A percentile compares a stretch with the other conserved stretches of the same genome.
phyloP scores from a whole-genome alignment of 2,329 filamentous ascomycete species.

The Davidsoniella australis region DNA sequence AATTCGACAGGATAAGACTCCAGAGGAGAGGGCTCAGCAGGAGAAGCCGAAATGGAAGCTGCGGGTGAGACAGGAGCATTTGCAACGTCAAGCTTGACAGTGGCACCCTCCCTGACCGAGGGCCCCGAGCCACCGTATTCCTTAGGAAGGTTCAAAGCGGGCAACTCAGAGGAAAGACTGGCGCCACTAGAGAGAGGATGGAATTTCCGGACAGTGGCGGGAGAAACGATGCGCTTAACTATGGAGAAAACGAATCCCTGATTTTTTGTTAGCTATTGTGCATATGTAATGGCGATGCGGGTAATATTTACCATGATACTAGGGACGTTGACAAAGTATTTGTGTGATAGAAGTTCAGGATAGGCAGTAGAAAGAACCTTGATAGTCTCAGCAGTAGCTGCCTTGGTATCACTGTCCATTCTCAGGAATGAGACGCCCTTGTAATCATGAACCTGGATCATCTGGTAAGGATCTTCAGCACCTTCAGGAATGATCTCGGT shows the following conservation, averaged over 20 bases:
- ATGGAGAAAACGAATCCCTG: constrained; percentile 58
- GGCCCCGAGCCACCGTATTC: constrained; percentile 62
- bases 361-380: constrained; percentile 66
- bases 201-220: constrained; percentile 63
- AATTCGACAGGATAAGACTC: constrained; percentile 10
- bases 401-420: constrained; percentile 58
- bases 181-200: constrained; percentile 60
- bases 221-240: constrained; percentile 58
- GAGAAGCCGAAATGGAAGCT: neutral
- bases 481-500: constrained; percentile 55
- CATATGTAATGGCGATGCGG: neutral
- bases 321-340: constrained; percentile 94
- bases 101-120: constrained; percentile 23
- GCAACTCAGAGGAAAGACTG: constrained; percentile 45
- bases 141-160: constrained; percentile 46
- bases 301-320: constrained; percentile 44
- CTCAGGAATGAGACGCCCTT: constrained; percentile 72
- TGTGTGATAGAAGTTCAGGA: constrained; percentile 67
- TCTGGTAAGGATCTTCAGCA: constrained; percentile 70
- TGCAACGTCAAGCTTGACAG: constrained; percentile 17
- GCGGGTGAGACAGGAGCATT: constrained; percentile 9
- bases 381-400: constrained; percentile 65
- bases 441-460: constrained; percentile 90
- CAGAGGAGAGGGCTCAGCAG: neutral
- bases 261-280: neutral